Evolutionary conservation across 495 filamentous ascomycete genomes (phyloP).

Genomic region (Cryomyces minteri): DNA sequence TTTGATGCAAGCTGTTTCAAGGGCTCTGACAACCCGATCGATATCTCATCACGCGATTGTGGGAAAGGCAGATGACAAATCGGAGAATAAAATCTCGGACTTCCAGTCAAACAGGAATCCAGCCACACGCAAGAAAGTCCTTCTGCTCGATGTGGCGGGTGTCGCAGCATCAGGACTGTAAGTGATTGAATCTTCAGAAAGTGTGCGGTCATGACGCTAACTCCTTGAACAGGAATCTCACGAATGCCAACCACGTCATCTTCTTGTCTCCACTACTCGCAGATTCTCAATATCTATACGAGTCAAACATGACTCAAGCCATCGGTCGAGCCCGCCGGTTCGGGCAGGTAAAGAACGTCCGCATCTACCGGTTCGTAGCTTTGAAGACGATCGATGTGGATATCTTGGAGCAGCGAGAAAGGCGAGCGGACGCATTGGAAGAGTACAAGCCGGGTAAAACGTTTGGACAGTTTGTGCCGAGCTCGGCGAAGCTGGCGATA

Average conservation of each 20-base stretch:
- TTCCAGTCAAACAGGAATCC: too few species aligned
- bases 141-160: constrained; percentile 46
- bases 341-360: constrained; percentile 46
- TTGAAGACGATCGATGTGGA: constrained; percentile 52
- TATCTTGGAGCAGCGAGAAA: constrained; percentile 30
- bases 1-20: constrained; percentile 14
- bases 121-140: constrained; percentile 23
- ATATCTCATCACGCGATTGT: constrained; percentile 21
- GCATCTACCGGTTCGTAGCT: constrained; percentile 50
- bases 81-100: constrained; percentile 5
- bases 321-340: constrained; percentile 48
- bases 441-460: neutral
- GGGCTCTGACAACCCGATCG: constrained; percentile 13
- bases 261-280: constrained; percentile 47
- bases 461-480: too few species aligned
- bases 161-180: constrained; percentile 52
- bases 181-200: constrained; percentile 14
- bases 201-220: neutral
- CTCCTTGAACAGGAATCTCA: constrained; percentile 38
- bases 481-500: too few species aligned
- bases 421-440: constrained; percentile 5
- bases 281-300: constrained; percentile 35
- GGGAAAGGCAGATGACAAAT: constrained; percentile 17
- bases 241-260: constrained; percentile 58
- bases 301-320: constrained; percentile 47